Evolutionary conservation across 2,329 filamentous ascomycete genomes (phyloP).

Genomic region (Grosmannia penicillata): DNA sequence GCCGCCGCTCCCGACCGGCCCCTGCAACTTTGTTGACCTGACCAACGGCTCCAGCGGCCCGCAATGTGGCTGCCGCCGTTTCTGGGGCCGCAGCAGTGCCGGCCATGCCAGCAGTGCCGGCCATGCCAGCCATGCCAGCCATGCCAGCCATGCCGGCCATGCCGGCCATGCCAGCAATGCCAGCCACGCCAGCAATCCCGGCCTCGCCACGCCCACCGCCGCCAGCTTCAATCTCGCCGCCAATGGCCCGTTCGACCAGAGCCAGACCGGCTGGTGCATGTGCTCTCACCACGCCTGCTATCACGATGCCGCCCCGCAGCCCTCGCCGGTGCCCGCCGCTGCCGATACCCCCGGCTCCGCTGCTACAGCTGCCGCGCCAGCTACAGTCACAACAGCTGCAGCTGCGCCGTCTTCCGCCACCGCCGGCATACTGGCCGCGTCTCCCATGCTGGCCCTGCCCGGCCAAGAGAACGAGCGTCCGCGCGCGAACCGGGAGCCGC

Average conservation of each 20-base stretch:
- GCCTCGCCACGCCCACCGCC: neutral
- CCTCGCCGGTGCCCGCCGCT: slow-evolving; percentile 12
- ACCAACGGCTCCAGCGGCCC: slow-evolving; percentile 34
- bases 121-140: too few species aligned
- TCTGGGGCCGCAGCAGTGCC: slow-evolving; percentile 33
- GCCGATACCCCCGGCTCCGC: neutral
- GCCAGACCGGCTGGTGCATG: slow-evolving; percentile 40
- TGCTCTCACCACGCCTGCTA: slow-evolving; percentile 49
- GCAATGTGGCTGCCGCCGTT: slow-evolving; percentile 45
- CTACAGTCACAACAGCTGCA: neutral
- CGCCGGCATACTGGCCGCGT: neutral
- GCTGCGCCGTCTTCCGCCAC: neutral
- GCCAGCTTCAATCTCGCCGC: slow-evolving; percentile 14
- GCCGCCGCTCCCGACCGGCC: slow-evolving; percentile 31
- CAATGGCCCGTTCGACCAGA: slow-evolving; percentile 14
- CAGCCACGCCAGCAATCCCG: too few species aligned
- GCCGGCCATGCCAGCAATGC: too few species aligned
- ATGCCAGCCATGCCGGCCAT: too few species aligned
- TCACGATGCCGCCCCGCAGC: slow-evolving; percentile 31
- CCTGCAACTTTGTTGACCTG: slow-evolving; percentile 43
- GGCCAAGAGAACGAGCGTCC: slow-evolving; percentile 39
- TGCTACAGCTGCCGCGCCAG: slow-evolving; percentile 4
- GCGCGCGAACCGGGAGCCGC: slow-evolving; percentile 29
- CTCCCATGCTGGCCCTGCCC: neutral
- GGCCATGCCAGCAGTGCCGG: slow-evolving; percentile 16